These are phyloP conservation scores for Parachaetomium inaequale DNA, from an alignment of 495 filamentous ascomycete species.

Conservation along the genomic window DNA sequence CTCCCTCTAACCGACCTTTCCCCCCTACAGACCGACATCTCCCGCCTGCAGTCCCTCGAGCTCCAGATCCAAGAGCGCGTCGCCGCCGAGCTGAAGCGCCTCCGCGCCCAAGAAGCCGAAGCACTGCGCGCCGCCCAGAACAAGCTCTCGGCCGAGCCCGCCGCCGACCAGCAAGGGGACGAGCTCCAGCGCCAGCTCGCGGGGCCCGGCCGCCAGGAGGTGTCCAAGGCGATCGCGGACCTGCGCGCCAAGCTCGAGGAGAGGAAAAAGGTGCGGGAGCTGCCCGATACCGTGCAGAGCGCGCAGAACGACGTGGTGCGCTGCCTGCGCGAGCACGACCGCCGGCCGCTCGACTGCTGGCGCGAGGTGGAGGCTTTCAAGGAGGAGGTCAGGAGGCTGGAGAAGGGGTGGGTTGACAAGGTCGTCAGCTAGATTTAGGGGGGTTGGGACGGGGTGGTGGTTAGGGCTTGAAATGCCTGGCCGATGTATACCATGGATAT, in stretches of 20 bases:
- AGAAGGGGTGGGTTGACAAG: conserved; percentile 82
- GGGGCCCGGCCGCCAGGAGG: conserved; percentile 31
- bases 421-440: conserved; percentile 50
- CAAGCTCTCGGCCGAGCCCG: conserved; percentile 45
- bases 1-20: neutral
- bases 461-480: neutral
- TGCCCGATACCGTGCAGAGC: conserved; percentile 60
- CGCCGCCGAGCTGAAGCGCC: conserved; percentile 72
- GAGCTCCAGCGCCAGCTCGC: conserved; percentile 15
- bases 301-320: conserved; percentile 74
- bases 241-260: conserved; percentile 70
- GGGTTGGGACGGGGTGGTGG: neutral
- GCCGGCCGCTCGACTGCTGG: conserved; percentile 93
- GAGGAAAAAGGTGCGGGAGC: conserved; percentile 64
- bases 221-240: conserved; percentile 47
- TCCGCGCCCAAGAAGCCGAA: conserved; percentile 54
- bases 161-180: conserved; percentile 2
- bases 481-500: conserved; percentile 11
- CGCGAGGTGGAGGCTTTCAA: conserved; percentile 88
- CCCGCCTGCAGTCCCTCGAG: conserved; percentile 77
- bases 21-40: conserved; percentile 67
- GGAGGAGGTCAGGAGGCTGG: conserved; percentile 76
- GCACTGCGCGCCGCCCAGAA: conserved; percentile 61
- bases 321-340: conserved; percentile 81
- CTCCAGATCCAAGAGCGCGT: conserved; percentile 87